Percentiles rank a stretch among this genome's conserved stretches.
Conservation (phyloP, 2,329 filamentous ascomycete genomes). For the Xylaria sp. region DNA sequence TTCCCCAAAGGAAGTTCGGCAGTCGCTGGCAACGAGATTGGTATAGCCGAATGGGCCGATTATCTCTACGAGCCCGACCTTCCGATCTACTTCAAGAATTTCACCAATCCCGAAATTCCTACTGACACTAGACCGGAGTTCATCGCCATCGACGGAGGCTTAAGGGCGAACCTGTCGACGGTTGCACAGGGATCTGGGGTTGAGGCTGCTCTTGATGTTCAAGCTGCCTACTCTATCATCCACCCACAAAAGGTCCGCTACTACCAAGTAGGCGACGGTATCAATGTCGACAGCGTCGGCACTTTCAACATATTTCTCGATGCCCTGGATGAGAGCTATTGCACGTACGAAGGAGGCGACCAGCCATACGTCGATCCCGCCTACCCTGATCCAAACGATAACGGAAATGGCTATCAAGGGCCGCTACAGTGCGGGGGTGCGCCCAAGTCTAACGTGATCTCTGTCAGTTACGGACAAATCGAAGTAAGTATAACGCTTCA, state of each 20-base stretch:
- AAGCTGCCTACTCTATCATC: constrained; percentile 27
- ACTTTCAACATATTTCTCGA: constrained; percentile 42
- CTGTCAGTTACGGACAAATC: constrained; percentile 59
- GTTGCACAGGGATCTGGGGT: constrained; percentile 26
- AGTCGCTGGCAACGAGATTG: constrained; percentile 22
- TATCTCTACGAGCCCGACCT: constrained; percentile 31
- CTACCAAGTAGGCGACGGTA: constrained; percentile 30
- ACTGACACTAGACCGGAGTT: constrained; percentile 27
- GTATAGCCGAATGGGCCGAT: constrained; percentile 32
- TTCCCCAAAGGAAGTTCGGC: constrained; percentile 26
- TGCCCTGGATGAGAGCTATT: constrained; percentile 52
- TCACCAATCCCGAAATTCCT: constrained; percentile 27
- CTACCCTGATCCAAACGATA: constrained; percentile 43
- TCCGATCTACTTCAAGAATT: constrained; percentile 31
- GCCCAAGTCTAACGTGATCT: constrained; percentile 57
- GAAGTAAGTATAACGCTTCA: constrained; percentile 44
- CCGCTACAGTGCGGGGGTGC: constrained; percentile 34
- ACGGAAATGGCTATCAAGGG: constrained; percentile 42
- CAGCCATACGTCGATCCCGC: constrained; percentile 32
- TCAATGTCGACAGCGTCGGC: constrained; percentile 32
- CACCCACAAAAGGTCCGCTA: constrained; percentile 29
- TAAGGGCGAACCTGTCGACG: constrained; percentile 26
- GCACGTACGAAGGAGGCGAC: constrained; percentile 50
- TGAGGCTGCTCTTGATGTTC: constrained; percentile 30
- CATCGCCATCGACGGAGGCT: constrained; percentile 28